Evolutionary conservation across 2,329 filamentous ascomycete genomes (phyloP).

Genomic region (Alternaria consortialis): DNA sequence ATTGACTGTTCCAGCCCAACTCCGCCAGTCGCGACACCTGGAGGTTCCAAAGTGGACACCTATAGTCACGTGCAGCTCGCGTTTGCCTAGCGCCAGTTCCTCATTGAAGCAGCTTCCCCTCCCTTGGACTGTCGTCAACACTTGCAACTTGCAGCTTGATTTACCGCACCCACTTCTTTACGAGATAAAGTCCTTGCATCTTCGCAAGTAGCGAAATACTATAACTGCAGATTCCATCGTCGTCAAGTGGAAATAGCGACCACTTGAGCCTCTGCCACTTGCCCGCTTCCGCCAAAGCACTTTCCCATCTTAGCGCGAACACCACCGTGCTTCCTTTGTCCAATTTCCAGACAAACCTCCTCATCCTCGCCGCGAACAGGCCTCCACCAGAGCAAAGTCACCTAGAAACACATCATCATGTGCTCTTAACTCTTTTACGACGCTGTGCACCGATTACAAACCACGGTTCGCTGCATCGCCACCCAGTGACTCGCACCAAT

Average conservation of each 20-base stretch:
- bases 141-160: neutral
- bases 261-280: slow-evolving; percentile 5
- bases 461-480: slow-evolving; percentile 18
- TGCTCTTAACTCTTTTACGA: slow-evolving; percentile 11
- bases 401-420: slow-evolving; percentile 13
- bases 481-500: slow-evolving; percentile 17
- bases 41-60: slow-evolving; percentile 36
- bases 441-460: slow-evolving; percentile 5
- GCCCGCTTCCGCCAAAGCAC: slow-evolving; percentile 15
- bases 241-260: neutral
- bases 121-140: neutral
- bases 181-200: neutral
- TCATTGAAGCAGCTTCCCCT: slow-evolving; percentile 23
- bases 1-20: slow-evolving; percentile 15
- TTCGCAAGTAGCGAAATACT: neutral
- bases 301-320: slow-evolving; percentile 22
- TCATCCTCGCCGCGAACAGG: slow-evolving; percentile 8
- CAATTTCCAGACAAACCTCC: slow-evolving; percentile 19
- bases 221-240: neutral
- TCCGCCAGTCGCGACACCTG: slow-evolving; percentile 33
- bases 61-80: slow-evolving; percentile 29
- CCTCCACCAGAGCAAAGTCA: slow-evolving; percentile 1
- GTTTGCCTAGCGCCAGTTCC: slow-evolving; percentile 24
- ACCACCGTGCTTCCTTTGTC: slow-evolving; percentile 22
- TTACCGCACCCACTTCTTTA: neutral